These are phyloP conservation scores for Marchantia paleacea DNA, from an alignment of 225 moss, liverwort and hornwort genomes.

Conservation along the genomic window DNA sequence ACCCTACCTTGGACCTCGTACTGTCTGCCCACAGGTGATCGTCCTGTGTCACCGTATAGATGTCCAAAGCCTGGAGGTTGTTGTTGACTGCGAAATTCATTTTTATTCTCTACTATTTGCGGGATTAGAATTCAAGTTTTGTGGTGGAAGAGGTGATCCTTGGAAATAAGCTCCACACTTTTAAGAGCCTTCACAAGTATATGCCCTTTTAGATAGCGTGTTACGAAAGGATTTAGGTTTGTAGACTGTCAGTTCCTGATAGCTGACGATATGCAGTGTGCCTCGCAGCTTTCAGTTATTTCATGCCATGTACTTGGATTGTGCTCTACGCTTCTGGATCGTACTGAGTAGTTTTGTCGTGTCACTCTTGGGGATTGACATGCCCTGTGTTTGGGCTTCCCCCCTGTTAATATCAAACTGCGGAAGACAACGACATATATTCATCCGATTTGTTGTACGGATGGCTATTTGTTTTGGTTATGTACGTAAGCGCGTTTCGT, in stretches of 20 bases:
- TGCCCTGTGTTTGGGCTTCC: not conserved
- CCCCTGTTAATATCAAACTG: constrained; percentile 14
- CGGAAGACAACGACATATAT: not conserved
- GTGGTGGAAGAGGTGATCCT: not conserved
- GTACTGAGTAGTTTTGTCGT: constrained; percentile 10
- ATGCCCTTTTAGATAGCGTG: not conserved
- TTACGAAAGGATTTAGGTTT: not conserved
- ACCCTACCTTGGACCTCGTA: not conserved
- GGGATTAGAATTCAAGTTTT: constrained; percentile 12
- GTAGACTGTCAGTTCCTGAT: not conserved
- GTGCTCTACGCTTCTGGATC: constrained; percentile 1
- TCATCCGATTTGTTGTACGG: not conserved
- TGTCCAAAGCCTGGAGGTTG: not conserved
- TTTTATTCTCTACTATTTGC: not conserved
- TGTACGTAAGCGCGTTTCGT: no score
- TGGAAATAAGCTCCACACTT: constrained; percentile 4
- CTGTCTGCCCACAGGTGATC: not conserved
- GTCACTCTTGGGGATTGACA: constrained; percentile 9
- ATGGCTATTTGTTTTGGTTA: no score
- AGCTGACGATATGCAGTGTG: constrained; percentile 27
- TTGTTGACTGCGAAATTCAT: not conserved
- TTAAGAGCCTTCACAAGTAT: not conserved
- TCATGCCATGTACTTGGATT: not conserved
- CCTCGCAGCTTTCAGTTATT: constrained; percentile 20
- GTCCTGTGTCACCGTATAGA: not conserved